These are phyloP conservation scores for Penicillium sp. DNA, from an alignment of 2,329 filamentous ascomycete genomes.

Conservation along the genomic window DNA sequence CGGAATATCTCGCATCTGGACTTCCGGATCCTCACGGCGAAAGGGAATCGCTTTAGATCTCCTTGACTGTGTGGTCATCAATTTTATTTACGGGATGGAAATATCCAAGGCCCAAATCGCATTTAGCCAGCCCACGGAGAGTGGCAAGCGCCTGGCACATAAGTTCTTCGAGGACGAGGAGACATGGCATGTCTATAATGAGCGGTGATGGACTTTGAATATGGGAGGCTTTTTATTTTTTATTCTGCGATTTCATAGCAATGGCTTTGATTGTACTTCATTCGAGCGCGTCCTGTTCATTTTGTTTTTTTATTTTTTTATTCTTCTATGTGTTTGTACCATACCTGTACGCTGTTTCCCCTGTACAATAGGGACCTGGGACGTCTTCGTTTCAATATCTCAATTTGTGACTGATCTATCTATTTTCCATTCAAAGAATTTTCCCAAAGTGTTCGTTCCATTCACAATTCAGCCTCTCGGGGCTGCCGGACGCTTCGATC, in stretches of 20 bases:
- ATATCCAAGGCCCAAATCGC: slow-evolving; percentile 58
- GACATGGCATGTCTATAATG: slow-evolving; percentile 61
- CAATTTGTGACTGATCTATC: slow-evolving; percentile 1
- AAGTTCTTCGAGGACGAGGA: slow-evolving; percentile 57
- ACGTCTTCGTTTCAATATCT: slow-evolving; percentile 2
- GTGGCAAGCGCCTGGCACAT: slow-evolving; percentile 57
- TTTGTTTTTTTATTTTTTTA: background rate
- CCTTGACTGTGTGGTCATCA: slow-evolving; percentile 55
- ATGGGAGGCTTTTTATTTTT: slow-evolving; percentile 5
- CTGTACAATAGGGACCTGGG: slow-evolving; percentile 5
- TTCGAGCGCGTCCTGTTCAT: slow-evolving; percentile 1
- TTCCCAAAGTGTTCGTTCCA: too few relatives aligned
- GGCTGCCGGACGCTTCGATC: slow-evolving; percentile 21
- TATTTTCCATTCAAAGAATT: background rate
- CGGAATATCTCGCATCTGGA: slow-evolving; percentile 66
- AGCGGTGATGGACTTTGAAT: slow-evolving; percentile 32
- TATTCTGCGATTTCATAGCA: background rate
- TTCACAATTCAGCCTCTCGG: slow-evolving; percentile 18
- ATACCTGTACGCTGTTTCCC: slow-evolving; percentile 3
- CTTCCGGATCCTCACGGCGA: slow-evolving; percentile 55
- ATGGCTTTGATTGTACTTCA: background rate
- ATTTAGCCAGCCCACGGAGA: slow-evolving; percentile 66
- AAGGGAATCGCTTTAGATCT: slow-evolving; percentile 59
- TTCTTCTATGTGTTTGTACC: slow-evolving; percentile 5
- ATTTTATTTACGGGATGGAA: slow-evolving; percentile 57